Evolutionary conservation across 768 basidiomycete genomes (phyloP), one percentile per base, ranked within the genome.

Genomic region (Phanerodontia chrysosporium): DNA sequence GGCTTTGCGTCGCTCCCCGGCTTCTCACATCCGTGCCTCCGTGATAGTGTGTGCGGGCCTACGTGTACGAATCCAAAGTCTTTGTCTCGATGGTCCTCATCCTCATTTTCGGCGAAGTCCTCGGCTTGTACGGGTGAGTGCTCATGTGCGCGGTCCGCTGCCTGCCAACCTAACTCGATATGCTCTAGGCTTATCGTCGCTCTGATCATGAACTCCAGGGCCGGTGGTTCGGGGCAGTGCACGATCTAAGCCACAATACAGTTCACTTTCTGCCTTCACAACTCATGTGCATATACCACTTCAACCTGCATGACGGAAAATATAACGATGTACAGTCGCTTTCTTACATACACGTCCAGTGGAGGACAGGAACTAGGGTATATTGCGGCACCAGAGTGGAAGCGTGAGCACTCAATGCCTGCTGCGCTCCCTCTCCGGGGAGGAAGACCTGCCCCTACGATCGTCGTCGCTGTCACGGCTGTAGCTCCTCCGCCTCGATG

Each of bases 1-100:
- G 1, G 1, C 16, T 3, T 51, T 30, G 2, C 49, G 12, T 32
- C 16, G 21, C n/a, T 16, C 2, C 8, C 5, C 18, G 21, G 14
- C 6, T 16, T 1, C 55, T 58, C 30, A 42, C 28, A 44, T 27
- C 6, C 30, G 2, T 22, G 21, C 21, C 35, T 29, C 35, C 1
- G 12, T 12, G 14, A 12, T 63, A 95, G 91, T 95, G 92, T 66
- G 92, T 95, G 16, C 83, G 94, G 59, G 92, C 92, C 62, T 97
- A 93, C 69, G 83, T 97, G 25, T 83, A 93, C 66, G 95, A 97
- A 75, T 87, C 87, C 61, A 88, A 85, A 70, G 85, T 98, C 27
- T 98, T 95, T 69, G 95, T 98, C 22, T 80, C 88, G 7, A 98
- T 98, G 95, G 93, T 98, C 21, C 85, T 98, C 44, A 95, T 98